Conservation (phyloP, 129 eudicot species). For the Scalesia atractyloides region DNA sequence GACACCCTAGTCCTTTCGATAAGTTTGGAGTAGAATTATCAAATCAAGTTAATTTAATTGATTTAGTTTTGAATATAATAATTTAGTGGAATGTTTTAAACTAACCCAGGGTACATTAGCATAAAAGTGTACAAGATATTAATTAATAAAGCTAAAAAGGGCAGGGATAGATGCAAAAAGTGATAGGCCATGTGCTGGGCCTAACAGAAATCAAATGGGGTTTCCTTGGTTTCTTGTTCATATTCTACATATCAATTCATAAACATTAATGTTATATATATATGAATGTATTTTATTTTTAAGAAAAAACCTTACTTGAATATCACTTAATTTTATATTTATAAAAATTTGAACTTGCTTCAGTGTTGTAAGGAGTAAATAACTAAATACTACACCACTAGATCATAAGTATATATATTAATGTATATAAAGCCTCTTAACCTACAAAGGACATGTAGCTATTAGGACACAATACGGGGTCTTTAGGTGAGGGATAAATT, state of each 20-base stretch:
- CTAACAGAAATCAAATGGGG: conserved; percentile 44
- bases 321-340: too few relatives aligned
- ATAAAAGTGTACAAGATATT: conserved; percentile 19
- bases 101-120: background rate
- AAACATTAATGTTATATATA: background rate
- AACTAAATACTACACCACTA: too few relatives aligned
- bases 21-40: background rate
- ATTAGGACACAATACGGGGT: too few relatives aligned
- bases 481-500: too few relatives aligned
- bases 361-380: too few relatives aligned
- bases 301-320: background rate
- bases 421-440: background rate
- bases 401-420: too few relatives aligned
- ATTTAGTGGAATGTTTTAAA: background rate
- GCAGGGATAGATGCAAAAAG: conserved; percentile 23
- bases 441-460: too few relatives aligned
- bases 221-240: conserved; percentile 16
- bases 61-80: background rate
- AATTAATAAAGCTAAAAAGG: conserved; percentile 18
- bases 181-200: conserved; percentile 31
- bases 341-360: too few relatives aligned
- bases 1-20: too few relatives aligned
- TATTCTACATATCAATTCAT: background rate
- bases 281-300: background rate
- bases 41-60: background rate